Percentiles rank a stretch among this genome's conserved stretches.
phyloP scores from a whole-genome alignment of 108 stramenopile species.

The Asterionellopsis glacialis region DNA sequence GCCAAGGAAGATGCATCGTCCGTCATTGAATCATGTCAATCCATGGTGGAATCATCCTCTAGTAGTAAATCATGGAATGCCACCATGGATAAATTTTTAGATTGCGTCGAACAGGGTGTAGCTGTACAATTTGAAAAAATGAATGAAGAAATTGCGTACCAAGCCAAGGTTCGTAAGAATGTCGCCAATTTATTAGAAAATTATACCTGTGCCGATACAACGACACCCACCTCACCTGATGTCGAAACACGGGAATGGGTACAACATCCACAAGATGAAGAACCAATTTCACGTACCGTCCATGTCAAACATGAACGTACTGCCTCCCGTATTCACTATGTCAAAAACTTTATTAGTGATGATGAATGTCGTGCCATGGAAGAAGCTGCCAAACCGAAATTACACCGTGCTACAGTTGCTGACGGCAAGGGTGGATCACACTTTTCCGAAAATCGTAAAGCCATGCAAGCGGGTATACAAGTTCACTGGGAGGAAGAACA shows the following conservation, averaged over 20 bases:
- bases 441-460: conserved; percentile 62
- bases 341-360: conserved; percentile 70
- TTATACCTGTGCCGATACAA: conserved; percentile 74
- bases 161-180: conserved; percentile 44
- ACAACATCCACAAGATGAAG: too few relatives aligned
- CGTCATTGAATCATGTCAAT: too few relatives aligned
- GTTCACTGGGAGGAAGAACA: conserved; percentile 59
- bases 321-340: conserved; percentile 56
- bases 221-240: conserved; percentile 41
- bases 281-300: conserved; percentile 41
- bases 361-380: conserved; percentile 85
- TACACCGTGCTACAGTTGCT: conserved; percentile 76
- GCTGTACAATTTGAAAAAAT: conserved; percentile 35
- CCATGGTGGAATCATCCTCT: too few relatives aligned
- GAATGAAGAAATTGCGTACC: conserved; percentile 71
- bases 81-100: conserved; percentile 21
- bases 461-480: conserved; percentile 76
- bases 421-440: conserved; percentile 75
- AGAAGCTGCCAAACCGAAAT: conserved; percentile 38
- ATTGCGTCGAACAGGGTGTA: conserved; percentile 37
- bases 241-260: conserved; percentile 16
- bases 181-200: conserved; percentile 68
- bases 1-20: too few relatives aligned
- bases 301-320: conserved; percentile 62
- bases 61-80: neutral